Base-by-base conservation (phyloP, 768 basidiomycete species). In the Baorangia bicolor region DNA sequence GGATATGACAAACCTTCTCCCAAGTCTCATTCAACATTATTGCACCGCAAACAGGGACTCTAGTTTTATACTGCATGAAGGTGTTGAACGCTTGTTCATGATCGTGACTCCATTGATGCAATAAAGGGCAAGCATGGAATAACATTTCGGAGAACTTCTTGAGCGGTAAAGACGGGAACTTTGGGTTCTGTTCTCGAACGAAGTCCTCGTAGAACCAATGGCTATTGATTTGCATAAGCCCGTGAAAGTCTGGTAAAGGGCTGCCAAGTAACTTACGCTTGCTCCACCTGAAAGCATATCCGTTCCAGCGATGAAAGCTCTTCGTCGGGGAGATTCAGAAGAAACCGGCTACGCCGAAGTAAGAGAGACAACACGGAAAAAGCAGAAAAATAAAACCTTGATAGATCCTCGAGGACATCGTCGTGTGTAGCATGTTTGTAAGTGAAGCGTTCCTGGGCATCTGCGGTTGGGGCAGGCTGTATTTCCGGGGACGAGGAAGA, bases 181-280 rank as follows among this genome's bases (percentile, higher is more conserved):
- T 83, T 10, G 88, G 86, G 54, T 94, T 90, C 73, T 90, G 84
- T 69, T 95, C 94, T 40, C 97, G 90, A 60, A 98, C 86, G 64
- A 97, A 98, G 72, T 99, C 97, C 78, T 98, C 97, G 66, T 99
- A 99, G 73, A 92, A 99, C 96, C 96, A 99, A 70, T 98, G 96
- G n/a, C 95, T 97, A 67, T 10, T 41, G 23, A 44, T 46, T 35
- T 33, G 39, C 20, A 46, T 47, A 57, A 60, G 61, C 61, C 44
- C 58, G 55, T 53, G 47, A 56, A 46, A 56, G 55, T 54, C 33
- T 47, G 25, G 40, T 5, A 13, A 58, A 45, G 47, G 37, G 59
- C 51, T 42, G 46, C 34, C 53, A 56, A 44, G 31, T 38, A 34
- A 80, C 94, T 66, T 70, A 98, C 93, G 96, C 97, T 81, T 98